Evolutionary conservation across 306 rosid species (phyloP).

Genomic region (Cucumis sativus): DNA sequence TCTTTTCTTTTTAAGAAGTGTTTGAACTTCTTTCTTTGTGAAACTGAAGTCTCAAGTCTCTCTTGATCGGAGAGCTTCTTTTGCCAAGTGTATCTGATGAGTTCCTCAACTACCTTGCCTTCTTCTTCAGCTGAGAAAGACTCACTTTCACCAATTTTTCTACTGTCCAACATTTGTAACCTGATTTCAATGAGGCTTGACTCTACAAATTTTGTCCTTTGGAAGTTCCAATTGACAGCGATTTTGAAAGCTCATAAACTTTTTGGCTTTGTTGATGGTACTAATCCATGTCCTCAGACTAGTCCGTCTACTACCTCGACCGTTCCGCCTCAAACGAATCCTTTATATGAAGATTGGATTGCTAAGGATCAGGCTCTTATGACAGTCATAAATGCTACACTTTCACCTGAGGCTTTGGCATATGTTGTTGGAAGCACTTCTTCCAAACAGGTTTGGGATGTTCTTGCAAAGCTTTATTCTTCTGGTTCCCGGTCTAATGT

Average conservation of each 20-base stretch:
- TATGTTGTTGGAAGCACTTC: background rate
- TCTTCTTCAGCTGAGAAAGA: background rate
- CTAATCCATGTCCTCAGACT: background rate
- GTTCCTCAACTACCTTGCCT: background rate
- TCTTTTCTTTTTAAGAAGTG: background rate
- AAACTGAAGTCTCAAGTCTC: background rate
- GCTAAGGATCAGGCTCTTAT: background rate
- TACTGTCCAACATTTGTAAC: background rate
- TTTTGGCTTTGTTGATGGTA: background rate
- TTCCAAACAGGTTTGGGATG: background rate
- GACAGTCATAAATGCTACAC: conserved; percentile 4
- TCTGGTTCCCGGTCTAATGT: background rate
- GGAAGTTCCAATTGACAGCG: background rate
- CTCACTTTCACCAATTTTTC: background rate
- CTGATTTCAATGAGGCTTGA: background rate
- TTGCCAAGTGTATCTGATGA: background rate
- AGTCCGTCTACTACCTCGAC: background rate
- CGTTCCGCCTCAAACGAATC: background rate
- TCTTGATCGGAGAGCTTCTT: background rate
- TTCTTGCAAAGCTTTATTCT: background rate
- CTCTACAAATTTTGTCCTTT: background rate
- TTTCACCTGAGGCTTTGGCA: conserved; percentile 3
- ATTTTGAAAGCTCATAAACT: conserved; percentile 1
- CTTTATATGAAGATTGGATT: background rate
- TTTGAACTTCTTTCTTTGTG: background rate